Evolutionary conservation across 768 basidiomycete genomes (phyloP), one percentile per base, ranked within the genome.

Genomic region (Tylopilus cervinicoccineus): DNA sequence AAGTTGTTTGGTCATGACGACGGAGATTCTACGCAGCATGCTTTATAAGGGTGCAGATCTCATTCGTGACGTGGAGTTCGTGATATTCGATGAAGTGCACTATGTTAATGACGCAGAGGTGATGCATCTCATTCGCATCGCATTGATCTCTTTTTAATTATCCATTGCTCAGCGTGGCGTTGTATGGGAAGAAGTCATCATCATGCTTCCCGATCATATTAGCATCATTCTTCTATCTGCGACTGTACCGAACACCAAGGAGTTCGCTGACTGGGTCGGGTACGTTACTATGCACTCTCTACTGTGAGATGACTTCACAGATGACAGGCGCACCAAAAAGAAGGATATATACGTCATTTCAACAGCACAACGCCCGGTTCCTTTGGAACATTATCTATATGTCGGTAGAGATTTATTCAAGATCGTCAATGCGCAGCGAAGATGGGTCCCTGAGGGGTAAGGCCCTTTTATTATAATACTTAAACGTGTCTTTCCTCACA

Each of bases 261-360:
- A 98, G 62, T 99, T 99, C 62, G 96, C 96, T 5, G 93, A 93
- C 56, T 99, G 96, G 96, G 95, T 98, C 50, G 96, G 96, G 95
- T 97, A 64, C 63, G 86, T 64, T 40, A 20, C 50, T 50, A 56
- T 43, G 29, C 19, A 20, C 37, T 52, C 36, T 45, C 36, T 46
- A 17, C 40, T 38, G 29, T 23, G 52, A 27, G 43, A 24, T 12
- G 27, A 24, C 33, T 46, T 59, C 38, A 59, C 40, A 27, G 29
- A 34, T 22, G 6, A 9, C 57, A 98, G 95, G 6, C 89, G 96
- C 14, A 99, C 96, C 2, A 98, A 99, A 73, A 95, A 93, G 76
- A 98, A 97, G 67, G 93, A 98, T 55, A 97, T 99, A 46, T 98
- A 97, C 65, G 96, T 99, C 39, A 98, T 99, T 54, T 95, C 91